Base-by-base conservation (phyloP, 2,329 filamentous ascomycete species). In the Epichloe elymi region DNA sequence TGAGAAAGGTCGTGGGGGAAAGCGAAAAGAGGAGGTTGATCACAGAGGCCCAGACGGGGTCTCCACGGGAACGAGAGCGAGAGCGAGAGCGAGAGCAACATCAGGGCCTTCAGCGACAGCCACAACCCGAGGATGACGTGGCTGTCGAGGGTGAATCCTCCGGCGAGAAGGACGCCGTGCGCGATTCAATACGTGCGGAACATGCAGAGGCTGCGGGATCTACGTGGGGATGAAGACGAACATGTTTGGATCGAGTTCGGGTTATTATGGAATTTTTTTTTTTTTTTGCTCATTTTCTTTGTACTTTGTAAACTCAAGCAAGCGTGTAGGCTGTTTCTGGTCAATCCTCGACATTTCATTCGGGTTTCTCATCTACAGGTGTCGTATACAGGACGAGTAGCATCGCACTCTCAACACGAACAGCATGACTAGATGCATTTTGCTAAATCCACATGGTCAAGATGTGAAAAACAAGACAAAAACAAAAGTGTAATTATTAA, bases 1-100 rank as follows among this genome's bases (percentile, higher is more conserved):
- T 83, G 54, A 71, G 71, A 48, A 75, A 67, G 57, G 73, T 82
- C 3, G 72, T 79, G 8, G 71, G 71, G 70, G 71, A 74, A n/a
- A 70, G 71, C 3, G 70, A 75, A 51, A 70, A 70, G 47, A 68
- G 72, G 49, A 65, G 67, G 49, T 61, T 63, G 50, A 64, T 61
- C 47, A 54, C 67, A 3, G 26, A 30, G 11, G 30, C n/a, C n/a
- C 33, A 36, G 7, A 23, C 35, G 8, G 8, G 15, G 2, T 26
- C 46, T 6, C 12, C 2, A 4, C 44, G n/a, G 3, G 33, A 5
- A 11, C 44, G 15, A 20, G 44, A 14, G 14, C 38, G 2, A 17
- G n/a, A 8, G 42, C 30, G 3, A 20, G 44, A 14, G 14, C 38
- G 11, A 14, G n/a, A 8, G 42, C 30, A 33, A 12, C 42, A 12